A percentile compares a stretch with the other conserved stretches of the same genome.
phyloP scores from a whole-genome alignment of 139 green algal genomes.

The Closterium sp. region DNA sequence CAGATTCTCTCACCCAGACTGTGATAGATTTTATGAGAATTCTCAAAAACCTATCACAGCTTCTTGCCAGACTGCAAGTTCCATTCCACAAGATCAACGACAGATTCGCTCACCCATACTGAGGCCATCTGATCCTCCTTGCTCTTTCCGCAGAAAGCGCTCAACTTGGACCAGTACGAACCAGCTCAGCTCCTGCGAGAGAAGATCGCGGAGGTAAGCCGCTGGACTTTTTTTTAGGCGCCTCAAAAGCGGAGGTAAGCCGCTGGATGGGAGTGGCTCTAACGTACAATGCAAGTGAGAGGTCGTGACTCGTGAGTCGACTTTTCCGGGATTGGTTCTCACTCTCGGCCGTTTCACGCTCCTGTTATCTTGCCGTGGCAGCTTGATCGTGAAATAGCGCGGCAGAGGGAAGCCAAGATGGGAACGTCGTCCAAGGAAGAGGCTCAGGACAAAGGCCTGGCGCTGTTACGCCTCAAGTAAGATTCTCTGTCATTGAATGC shows the following conservation, averaged over 20 bases:
- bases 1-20: too few species aligned
- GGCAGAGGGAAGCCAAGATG: constrained; percentile 37
- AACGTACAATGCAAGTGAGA: neutral
- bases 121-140: neutral
- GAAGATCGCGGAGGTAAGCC: constrained; percentile 46
- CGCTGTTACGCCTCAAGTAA: constrained; percentile 33
- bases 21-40: too few species aligned
- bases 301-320: neutral
- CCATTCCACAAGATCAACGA: neutral
- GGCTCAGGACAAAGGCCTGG: constrained; percentile 29
- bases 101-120: neutral
- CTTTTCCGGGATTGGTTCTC: neutral
- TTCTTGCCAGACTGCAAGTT: neutral
- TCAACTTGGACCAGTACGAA: constrained; percentile 51
- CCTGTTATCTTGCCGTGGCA: constrained; percentile 14
- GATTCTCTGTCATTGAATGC: neutral
- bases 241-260: too few species aligned
- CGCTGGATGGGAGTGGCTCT: too few species aligned
- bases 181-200: constrained; percentile 42
- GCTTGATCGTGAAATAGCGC: constrained; percentile 39
- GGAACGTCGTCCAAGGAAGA: constrained; percentile 27
- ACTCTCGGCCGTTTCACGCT: neutral
- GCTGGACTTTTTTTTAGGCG: constrained; percentile 7
- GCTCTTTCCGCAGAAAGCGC: constrained; percentile 17
- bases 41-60: neutral